These are phyloP conservation scores for Selaginella tamariscina DNA, from an alignment of 75 land plant species.

Conservation along the genomic window DNA sequence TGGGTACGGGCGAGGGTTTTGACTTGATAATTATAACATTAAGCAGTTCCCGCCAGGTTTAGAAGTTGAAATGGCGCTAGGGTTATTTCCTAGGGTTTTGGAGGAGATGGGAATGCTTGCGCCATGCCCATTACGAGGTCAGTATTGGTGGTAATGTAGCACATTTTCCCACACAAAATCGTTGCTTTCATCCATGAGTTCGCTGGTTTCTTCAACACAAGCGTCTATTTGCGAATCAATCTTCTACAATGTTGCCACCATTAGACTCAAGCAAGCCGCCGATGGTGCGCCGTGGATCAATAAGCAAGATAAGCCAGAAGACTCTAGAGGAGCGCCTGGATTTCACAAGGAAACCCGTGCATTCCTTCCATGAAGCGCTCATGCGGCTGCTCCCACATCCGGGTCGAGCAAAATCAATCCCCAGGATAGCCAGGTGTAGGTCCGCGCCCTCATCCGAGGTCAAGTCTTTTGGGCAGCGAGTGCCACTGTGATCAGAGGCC, in stretches of 20 bases:
- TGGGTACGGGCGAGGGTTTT: too few species aligned
- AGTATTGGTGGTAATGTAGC: too few species aligned
- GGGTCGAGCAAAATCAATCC: not conserved
- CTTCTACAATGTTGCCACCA: not conserved
- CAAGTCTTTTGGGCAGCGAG: not conserved
- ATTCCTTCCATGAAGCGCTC: not conserved
- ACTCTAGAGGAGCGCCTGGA: not conserved
- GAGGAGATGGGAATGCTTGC: too few species aligned
- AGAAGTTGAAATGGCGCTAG: too few species aligned
- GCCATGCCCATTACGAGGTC: too few species aligned
- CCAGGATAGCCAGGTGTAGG: not conserved
- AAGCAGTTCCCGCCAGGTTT: too few species aligned
- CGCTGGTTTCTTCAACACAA: too few species aligned
- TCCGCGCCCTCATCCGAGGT: not conserved
- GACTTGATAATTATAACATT: too few species aligned
- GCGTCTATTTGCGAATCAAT: too few species aligned
- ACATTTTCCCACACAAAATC: too few species aligned
- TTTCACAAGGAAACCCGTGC: not conserved
- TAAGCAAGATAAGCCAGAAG: not conserved
- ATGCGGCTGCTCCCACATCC: not conserved
- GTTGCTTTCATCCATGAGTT: too few species aligned
- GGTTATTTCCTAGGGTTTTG: too few species aligned
- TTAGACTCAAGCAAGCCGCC: not conserved
- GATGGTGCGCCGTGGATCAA: not conserved
- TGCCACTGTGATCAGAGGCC: not conserved